Base-by-base conservation (phyloP, 2,329 filamentous ascomycete species). In the Thyridium curvatum region DNA sequence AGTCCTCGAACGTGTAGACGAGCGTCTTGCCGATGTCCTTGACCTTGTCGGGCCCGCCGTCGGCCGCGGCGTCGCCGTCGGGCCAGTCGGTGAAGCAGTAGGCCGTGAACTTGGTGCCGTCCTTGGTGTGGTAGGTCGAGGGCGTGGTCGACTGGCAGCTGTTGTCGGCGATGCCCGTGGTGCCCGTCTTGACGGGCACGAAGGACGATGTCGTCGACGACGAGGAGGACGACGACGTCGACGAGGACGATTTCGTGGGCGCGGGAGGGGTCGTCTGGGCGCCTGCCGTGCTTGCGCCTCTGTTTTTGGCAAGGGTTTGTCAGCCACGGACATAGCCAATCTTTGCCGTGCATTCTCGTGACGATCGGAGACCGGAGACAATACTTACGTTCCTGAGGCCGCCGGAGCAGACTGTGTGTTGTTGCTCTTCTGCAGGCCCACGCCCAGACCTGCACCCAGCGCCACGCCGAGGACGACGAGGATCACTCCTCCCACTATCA, bases 1-100 rank as follows among this genome's bases (percentile, higher is more conserved):
- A 50, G n/a, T 32, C 41, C 34, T 50, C 47, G 32, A 50, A 50
- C 2, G 47, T 50, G 31, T 50, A 50, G 7, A 39, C 35, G 8
- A 33, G 44, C 26, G 33, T 41, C 12, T 18, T n/a, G 18, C 8
- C 21, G 10, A 49, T 26, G 34, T 49, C 47, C 15, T 33, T 32
- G 15, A 49, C 47, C 21, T 40, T 43, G 29, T 37, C 45, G 6
- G 21, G 10, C 12, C 39, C 17, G 18, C 37, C 37, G 31, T 34
- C 32, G 18, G 30, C 28, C 10, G 37, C 30, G 16, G 14, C 30
- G 2, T n/a, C 37, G 3, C 32, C 18, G 30, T 40, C 35, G 17
- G 32, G 33, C 38, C 38, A 40, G 33, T 40, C 38, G 34, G 34
- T 40, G 32, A 36, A 35, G 38, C 38, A 40, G 21, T 40, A 40